Evolutionary conservation across 2,329 filamentous ascomycete species (phyloP).

Genomic region (Claviceps sp.): DNA sequence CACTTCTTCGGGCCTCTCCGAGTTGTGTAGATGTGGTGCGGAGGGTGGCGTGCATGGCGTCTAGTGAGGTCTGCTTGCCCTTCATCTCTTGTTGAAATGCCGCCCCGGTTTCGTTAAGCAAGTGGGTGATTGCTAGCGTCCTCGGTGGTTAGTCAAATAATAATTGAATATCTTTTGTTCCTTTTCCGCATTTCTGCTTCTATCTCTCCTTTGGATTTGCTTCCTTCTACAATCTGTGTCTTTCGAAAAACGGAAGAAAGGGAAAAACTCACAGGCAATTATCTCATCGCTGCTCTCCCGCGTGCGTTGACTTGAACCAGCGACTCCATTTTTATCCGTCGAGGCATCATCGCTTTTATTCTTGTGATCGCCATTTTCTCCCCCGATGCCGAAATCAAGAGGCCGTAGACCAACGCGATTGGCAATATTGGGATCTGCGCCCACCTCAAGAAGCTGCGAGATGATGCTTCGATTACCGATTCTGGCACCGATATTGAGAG

Average conservation of each 20-base stretch:
- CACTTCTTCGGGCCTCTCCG: conserved; percentile 58
- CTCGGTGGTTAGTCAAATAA: not conserved
- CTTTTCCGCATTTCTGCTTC: too few species aligned
- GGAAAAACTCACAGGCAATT: conserved; percentile 53
- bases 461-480: conserved; percentile 93
- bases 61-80: conserved; percentile 71
- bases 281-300: conserved; percentile 69
- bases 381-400: conserved; percentile 86
- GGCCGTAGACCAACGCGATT: conserved; percentile 83
- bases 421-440: conserved; percentile 80
- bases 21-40: conserved; percentile 69
- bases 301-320: conserved; percentile 39
- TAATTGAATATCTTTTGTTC: not conserved
- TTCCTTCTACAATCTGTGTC: too few species aligned
- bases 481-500: conserved; percentile 81
- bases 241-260: not conserved
- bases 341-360: conserved; percentile 29
- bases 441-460: conserved; percentile 89
- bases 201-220: too few species aligned
- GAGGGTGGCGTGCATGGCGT: conserved; percentile 68
- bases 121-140: conserved; percentile 59
- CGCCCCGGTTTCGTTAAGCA: conserved; percentile 64
- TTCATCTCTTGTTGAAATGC: conserved; percentile 72
- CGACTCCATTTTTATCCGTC: conserved; percentile 29
- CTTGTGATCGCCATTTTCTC: conserved; percentile 38